These are phyloP conservation scores for Beverwykella pulmonaria DNA, from an alignment of 495 filamentous ascomycete species.

Conservation along the genomic window DNA sequence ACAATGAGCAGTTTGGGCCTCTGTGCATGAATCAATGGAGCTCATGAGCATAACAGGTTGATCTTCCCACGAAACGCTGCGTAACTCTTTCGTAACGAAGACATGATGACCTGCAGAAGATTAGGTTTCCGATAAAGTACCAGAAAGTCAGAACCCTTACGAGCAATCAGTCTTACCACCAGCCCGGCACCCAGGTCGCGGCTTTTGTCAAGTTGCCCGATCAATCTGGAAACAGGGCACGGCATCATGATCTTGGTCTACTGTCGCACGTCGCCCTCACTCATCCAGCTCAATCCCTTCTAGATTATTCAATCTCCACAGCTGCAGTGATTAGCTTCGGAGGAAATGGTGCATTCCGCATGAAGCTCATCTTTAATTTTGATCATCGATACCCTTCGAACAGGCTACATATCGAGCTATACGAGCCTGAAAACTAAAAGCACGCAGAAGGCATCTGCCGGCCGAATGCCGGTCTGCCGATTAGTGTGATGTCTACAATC, in stretches of 20 bases:
- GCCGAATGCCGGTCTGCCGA: background rate
- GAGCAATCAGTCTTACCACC: conserved; percentile 5
- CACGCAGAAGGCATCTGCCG: conserved; percentile 2
- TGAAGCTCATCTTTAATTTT: background rate
- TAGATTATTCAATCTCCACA: background rate
- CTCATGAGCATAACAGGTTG: background rate
- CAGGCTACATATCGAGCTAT: conserved; percentile 2
- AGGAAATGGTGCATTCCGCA: background rate
- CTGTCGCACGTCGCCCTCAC: background rate
- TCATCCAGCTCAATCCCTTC: conserved; percentile 3
- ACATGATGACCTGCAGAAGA: background rate
- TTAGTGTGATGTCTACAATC: background rate
- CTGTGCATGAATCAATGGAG: background rate
- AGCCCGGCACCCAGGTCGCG: conserved; percentile 20
- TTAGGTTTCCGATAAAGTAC: conserved; percentile 29
- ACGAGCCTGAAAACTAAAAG: background rate
- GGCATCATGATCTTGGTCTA: background rate
- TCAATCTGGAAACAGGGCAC: background rate
- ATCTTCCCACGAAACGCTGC: conserved; percentile 8
- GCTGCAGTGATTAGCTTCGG: conserved; percentile 15
- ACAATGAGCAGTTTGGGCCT: background rate
- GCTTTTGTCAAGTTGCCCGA: background rate
- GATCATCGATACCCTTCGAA: conserved; percentile 1
- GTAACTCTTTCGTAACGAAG: background rate
- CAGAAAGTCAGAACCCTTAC: background rate